phyloP scores from a whole-genome alignment of 2,329 filamentous ascomycete species.

The Paracoccidioides brasiliensis region DNA sequence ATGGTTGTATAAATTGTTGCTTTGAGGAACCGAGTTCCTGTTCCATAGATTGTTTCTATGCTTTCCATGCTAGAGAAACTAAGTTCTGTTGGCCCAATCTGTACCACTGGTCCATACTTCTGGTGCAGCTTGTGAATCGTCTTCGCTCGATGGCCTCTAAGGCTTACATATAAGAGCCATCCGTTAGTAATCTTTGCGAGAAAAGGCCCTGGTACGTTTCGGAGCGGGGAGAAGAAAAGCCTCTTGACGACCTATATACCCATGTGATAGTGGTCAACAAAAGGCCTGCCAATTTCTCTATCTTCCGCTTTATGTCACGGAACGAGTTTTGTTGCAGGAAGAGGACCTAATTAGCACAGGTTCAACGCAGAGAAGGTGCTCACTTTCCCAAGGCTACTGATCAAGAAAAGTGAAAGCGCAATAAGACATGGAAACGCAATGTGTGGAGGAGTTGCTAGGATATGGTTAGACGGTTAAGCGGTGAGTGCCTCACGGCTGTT shows the following conservation, averaged over 20 bases:
- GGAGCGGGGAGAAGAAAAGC: constrained; percentile 1
- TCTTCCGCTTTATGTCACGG: too few relatives aligned
- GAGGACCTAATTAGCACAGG: not conserved
- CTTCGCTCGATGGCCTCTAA: not conserved
- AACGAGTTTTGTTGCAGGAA: not conserved
- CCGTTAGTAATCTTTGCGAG: constrained; percentile 1
- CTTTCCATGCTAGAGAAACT: constrained; percentile 2
- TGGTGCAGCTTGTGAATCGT: constrained; percentile 1
- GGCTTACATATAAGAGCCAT: constrained; percentile 1
- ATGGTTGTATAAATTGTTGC: constrained; percentile 1
- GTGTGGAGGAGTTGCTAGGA: not conserved
- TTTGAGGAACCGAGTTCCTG: constrained; percentile 5
- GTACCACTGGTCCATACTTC: constrained; percentile 6
- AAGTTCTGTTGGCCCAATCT: constrained; percentile 7
- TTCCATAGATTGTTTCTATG: constrained; percentile 5
- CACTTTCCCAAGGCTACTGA: not conserved
- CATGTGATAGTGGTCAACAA: not conserved
- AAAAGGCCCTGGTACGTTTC: not conserved
- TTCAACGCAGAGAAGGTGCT: not conserved
- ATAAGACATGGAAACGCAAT: not conserved
- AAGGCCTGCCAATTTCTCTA: not conserved
- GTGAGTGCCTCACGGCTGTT: not conserved
- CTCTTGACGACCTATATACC: not conserved
- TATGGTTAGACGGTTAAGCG: not conserved
- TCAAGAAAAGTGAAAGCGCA: not conserved